A percentile compares a stretch with the other conserved stretches of the same genome.
Evolutionary conservation across 495 filamentous ascomycete genomes (phyloP).

Genomic region (Daldinia loculata): DNA sequence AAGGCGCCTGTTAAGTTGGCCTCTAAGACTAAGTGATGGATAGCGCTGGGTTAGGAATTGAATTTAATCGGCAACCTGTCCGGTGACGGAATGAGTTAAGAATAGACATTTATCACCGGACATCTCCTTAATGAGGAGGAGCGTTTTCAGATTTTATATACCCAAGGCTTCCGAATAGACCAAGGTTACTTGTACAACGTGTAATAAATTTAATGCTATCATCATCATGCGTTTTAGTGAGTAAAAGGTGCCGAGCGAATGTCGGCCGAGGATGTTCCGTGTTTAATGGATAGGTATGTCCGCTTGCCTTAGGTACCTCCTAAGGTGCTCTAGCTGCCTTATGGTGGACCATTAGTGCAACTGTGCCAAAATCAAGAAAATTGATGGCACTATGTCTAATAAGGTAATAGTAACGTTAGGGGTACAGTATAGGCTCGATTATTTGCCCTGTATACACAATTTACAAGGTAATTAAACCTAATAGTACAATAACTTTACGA

Average conservation of each 20-base stretch:
- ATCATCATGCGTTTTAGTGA: not conserved
- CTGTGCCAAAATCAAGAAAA: too few relatives aligned
- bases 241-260: not conserved
- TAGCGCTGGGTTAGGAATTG: not conserved
- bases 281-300: too few relatives aligned
- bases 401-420: too few relatives aligned
- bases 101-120: not conserved
- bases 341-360: too few relatives aligned
- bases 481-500: too few relatives aligned
- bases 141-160: not conserved
- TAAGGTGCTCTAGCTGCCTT: not conserved
- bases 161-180: not conserved
- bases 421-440: too few relatives aligned
- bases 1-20: conserved; percentile 1
- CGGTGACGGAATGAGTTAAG: not conserved
- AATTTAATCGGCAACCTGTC: not conserved
- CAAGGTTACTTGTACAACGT: not conserved
- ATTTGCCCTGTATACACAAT: too few relatives aligned
- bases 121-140: not conserved
- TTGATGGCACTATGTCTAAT: too few relatives aligned
- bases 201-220: not conserved
- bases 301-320: too few relatives aligned
- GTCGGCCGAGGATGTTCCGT: not conserved
- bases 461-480: too few relatives aligned
- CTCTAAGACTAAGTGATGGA: conserved; percentile 12